These are phyloP conservation scores for Trifolium pratense DNA, from an alignment of 306 rosid species.

Conservation along the genomic window DNA sequence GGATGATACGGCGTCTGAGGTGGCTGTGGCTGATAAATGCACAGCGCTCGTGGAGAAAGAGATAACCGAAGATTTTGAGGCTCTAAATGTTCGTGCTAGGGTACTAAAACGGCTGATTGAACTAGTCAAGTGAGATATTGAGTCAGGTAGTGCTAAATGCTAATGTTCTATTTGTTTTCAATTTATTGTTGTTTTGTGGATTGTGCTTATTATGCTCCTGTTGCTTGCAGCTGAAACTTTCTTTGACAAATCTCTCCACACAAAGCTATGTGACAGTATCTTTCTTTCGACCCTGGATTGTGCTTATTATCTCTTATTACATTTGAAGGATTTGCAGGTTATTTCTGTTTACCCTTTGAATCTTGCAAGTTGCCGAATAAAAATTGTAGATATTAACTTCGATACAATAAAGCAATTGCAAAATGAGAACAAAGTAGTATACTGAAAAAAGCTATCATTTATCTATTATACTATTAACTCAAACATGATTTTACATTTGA, in stretches of 20 bases:
- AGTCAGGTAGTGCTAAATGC: conserved; percentile 56
- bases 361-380: not conserved
- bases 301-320: not conserved
- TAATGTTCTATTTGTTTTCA: conserved; percentile 5
- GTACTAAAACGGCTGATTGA: conserved; percentile 78
- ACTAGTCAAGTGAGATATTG: conserved; percentile 66
- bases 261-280: conserved; percentile 55
- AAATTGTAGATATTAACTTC: not conserved
- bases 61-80: conserved; percentile 46
- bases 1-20: conserved; percentile 83
- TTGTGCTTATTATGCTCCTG: conserved; percentile 29
- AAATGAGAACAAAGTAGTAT: too few relatives aligned
- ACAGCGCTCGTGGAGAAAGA: conserved; percentile 51
- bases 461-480: not conserved
- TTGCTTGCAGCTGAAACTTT: conserved; percentile 70
- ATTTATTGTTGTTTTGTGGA: not conserved
- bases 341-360: not conserved
- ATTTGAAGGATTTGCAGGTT: not conserved
- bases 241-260: conserved; percentile 51
- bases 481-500: too few relatives aligned
- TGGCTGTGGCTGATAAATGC: conserved; percentile 80
- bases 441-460: not conserved
- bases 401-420: not conserved
- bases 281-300: conserved; percentile 42
- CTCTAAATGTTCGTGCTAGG: conserved; percentile 57